phyloP scores from a whole-genome alignment of 1,284 basidiomycete species.

The Melampsora americana region DNA sequence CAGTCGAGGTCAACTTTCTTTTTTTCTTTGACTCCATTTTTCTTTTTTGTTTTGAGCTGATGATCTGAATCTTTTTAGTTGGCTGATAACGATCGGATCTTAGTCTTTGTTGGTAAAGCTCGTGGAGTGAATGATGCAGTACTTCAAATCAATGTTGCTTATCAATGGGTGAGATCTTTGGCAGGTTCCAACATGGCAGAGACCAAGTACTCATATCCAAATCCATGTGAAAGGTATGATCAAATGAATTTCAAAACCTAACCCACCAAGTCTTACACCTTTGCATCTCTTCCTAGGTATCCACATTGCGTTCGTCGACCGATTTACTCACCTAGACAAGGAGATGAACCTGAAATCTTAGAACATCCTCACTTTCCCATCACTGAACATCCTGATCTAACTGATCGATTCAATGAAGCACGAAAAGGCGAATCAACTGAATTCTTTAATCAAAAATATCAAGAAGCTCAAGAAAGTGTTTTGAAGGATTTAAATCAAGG shows the following conservation, averaged over 20 bases:
- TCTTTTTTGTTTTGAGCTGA: too few species aligned
- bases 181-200: not conserved
- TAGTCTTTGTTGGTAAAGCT: constrained; percentile 11
- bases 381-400: not conserved
- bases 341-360: not conserved
- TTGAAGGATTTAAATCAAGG: not conserved
- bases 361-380: not conserved
- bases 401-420: not conserved
- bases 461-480: not conserved
- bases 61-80: not conserved
- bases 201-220: constrained; percentile 20
- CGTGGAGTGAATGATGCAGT: not conserved
- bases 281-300: not conserved
- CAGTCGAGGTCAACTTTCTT: not conserved
- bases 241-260: not conserved
- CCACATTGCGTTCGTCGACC: constrained; percentile 9
- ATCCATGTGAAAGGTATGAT: constrained; percentile 23
- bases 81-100: constrained; percentile 8
- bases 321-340: not conserved
- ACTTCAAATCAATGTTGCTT: constrained; percentile 9
- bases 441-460: not conserved
- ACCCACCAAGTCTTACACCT: too few species aligned
- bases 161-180: not conserved
- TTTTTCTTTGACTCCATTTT: not conserved
- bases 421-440: not conserved